Evolutionary conservation across 2,329 filamentous ascomycete genomes (phyloP), one percentile per base, ranked within the genome.

Genomic region (Nemania sp.): DNA sequence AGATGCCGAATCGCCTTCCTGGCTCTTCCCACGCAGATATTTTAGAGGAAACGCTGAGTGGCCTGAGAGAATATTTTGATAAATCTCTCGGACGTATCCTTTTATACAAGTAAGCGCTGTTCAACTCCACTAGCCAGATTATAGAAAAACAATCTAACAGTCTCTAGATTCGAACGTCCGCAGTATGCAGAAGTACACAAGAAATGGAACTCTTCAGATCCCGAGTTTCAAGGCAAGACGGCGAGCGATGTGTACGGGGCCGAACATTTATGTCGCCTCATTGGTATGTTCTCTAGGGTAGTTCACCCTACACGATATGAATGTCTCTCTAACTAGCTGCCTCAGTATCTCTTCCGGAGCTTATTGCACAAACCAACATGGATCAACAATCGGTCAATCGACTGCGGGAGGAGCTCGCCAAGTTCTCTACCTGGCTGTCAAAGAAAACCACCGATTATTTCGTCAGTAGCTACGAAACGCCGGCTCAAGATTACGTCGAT

Each of bases 311-410:
- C 60, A 34, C 50, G 13, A 21, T 17, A 20, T 48, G 46, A 6
- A 43, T 35, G 32, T 34, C 3, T 52, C 25, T 29, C 66, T 71
- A 58, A 66, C 51, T 17, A 9, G 48, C 11, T 42, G 54, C 58
- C 25, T 6, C 68, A 97, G 94, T 96, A 3, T 90, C 90, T 1
- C 87, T 98, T 68, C 94, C 95, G 0, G 95, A 99, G 73, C 87
- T 98, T 42, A 88, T 98, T 64, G 93, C 93, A 3, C 95, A 99
- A 75, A 99, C 95, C 54, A 98, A 98, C 77, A 97, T 99, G 92
- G 95, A 98, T 72, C 83, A 89, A 54, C 92, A 96, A 74, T 93
- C 92, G 2, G 91, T 97, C 43, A 90, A 89, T 64, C 90, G 92
- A 48, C 85, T 98, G 25, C 89, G 92, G 12, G 92, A 97, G 70